Base-by-base conservation (phyloP, 352 stramenopile genomes). In the Pythium chondricola region DNA sequence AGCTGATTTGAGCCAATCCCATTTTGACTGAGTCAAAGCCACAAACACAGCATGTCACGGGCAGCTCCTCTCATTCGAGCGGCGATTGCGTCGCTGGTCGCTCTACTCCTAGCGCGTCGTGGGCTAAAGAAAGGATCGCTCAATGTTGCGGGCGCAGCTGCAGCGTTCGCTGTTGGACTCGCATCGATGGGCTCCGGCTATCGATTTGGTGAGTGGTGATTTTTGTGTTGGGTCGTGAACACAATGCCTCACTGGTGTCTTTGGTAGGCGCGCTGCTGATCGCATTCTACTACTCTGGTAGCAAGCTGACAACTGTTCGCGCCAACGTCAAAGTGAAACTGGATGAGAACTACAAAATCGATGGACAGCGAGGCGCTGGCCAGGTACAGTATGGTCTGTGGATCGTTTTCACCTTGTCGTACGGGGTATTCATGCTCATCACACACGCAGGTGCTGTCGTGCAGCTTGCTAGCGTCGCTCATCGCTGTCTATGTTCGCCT, bases 251-350 rank as follows among this genome's bases (percentile, higher is more conserved):
- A 13, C n/a, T 38, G 30, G 16, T n/a, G 27, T 16, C 24, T 42
- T 14, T 4, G 32, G 22, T 41, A 89, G 84, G 84, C 8, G 43
- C 79, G 20, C 49, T 93, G 44, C 65, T 95, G 14, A 64, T 95
- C 25, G 72, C 67, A 25, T 95, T 96, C 51, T 95, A 95, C 65
- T 79, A 88, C 43, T 85, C 83, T 8, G 72, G 81, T 37, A 90
- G 81, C 55, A 93, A 85, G 49, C 71, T 96, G 36, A 95, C 86
- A 22, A 89, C 85, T 16, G 58, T 92, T 33, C 58, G 67, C 9
- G 71, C 76, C 16, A 62, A 53, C 20, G 51, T 69, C 40, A 93
- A 89, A 60, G 52, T 69, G 24, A 57, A 71, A 47, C 32, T 90
- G 10, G 81, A 93, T 30, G 76, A 61, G 18, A 88, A 83, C 56